Percentiles rank a stretch among this genome's conserved stretches.
phyloP scores from a whole-genome alignment of 495 filamentous ascomycete genomes.

The Penicillium manginii region DNA sequence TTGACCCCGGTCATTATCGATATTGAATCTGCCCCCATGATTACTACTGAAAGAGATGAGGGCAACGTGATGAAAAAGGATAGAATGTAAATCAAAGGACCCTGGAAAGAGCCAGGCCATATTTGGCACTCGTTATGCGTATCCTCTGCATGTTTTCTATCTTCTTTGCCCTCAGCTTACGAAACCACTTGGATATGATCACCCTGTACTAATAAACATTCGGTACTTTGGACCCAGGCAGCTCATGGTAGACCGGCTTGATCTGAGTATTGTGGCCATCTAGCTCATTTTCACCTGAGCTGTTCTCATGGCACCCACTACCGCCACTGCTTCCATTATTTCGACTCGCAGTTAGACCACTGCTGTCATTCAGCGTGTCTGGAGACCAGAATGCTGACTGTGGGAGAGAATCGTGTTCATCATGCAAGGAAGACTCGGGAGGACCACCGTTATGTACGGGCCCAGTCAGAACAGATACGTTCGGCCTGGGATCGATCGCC shows the following conservation, averaged over 20 bases:
- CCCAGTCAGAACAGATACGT: conserved; percentile 20
- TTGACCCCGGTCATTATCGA: too few species aligned
- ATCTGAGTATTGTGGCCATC: conserved; percentile 20
- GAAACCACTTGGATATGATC: too few species aligned
- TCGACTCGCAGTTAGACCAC: conserved; percentile 2
- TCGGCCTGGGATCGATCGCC: conserved; percentile 15
- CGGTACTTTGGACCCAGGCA: neutral
- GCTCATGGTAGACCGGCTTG: conserved; percentile 24
- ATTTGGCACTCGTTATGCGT: too few species aligned
- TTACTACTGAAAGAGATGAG: too few species aligned
- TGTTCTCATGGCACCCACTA: conserved; percentile 13
- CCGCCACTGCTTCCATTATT: conserved; percentile 16
- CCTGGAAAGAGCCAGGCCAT: too few species aligned
- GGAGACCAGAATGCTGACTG: conserved; percentile 21
- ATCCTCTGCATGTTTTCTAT: too few species aligned
- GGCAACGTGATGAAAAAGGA: too few species aligned
- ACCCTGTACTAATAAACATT: too few species aligned
- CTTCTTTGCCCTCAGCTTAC: too few species aligned
- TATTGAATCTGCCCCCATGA: too few species aligned
- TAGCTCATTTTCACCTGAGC: conserved; percentile 16
- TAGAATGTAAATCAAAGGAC: too few species aligned
- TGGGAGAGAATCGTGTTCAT: conserved; percentile 4
- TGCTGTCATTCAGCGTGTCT: conserved; percentile 11
- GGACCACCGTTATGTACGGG: conserved; percentile 19
- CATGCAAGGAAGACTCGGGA: conserved; percentile 5